Base-by-base conservation (phyloP, 768 basidiomycete species). In the Termitomyces sp. region DNA sequence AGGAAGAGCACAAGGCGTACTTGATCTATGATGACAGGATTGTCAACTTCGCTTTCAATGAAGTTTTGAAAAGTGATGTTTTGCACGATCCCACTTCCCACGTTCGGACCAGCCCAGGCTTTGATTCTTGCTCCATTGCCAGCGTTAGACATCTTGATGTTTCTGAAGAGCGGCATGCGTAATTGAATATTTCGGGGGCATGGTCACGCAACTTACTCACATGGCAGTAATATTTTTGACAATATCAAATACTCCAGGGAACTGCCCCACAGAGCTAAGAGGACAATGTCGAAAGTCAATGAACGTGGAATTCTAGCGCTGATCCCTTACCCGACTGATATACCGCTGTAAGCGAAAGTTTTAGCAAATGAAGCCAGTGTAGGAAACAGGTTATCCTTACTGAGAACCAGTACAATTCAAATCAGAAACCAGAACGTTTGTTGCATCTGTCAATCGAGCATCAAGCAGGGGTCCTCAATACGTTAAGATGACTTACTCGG, bases 81-180 rank as follows among this genome's bases (percentile, higher is more conserved):
- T 65, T 78, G 75, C 44, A 83, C 82, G 44, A 81, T 77, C 8
- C 82, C 83, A 38, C 78, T 75, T 4, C 85, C 83, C 30, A 84
- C 81, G 52, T 78, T 76, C 15, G 75, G 72, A 5, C 84, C 86
- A 5, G 83, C 84, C 73, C 78, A 87, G 0, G 83, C 80, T 66
- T 87, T 87, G 68, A 86, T 86, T 35, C 86, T 75, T 1, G 84
- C 84, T 1, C 85, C 86, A 60, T 86, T 86, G 63, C 83, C 73
- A 10, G 82, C 81, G 54, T 85, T 83, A 11, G 76, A 70, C 82
- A 86, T 85, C 31, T 69, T 73, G 59, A 86, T 74, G 62, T 84
- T 81, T 43, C 78, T 82, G 61, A 2, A 41, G 42, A 19, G 26
- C 15, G 42, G 43, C 30, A 12, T 53, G 17, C 23, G 3, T 48